phyloP scores from a whole-genome alignment of 805 yeast species.

The Candida namnaoensis region DNA sequence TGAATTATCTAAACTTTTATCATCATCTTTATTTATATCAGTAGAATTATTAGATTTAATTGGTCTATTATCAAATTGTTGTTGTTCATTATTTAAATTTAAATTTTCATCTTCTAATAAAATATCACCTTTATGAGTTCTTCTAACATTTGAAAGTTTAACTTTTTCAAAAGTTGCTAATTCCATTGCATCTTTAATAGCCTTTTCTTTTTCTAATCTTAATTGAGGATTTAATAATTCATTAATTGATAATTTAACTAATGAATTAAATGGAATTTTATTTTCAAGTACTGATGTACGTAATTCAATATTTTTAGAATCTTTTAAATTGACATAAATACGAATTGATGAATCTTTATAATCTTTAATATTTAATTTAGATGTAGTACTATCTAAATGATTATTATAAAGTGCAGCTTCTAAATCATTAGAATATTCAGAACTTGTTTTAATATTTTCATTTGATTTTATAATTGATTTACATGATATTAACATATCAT shows the following conservation, averaged over 20 bases:
- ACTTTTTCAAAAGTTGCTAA: conserved; percentile 58
- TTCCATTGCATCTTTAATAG: conserved; percentile 58
- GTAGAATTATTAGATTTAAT: conserved; percentile 1
- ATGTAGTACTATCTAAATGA: conserved; percentile 11
- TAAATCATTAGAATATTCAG: conserved; percentile 41
- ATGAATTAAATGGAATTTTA: conserved; percentile 42
- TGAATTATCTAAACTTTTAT: conserved; percentile 3
- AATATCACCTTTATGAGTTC: conserved; percentile 88
- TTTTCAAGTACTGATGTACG: conserved; percentile 47
- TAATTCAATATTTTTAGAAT: conserved; percentile 48
- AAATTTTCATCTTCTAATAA: conserved; percentile 47
- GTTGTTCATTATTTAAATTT: conserved; percentile 8
- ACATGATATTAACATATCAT: conserved; percentile 25
- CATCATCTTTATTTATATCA: conserved; percentile 2
- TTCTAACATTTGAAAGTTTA: conserved; percentile 55
- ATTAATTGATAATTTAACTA: conserved; percentile 60
- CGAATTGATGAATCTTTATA: conserved; percentile 64
- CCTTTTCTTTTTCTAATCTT: conserved; percentile 60
- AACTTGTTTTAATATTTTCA: conserved; percentile 19
- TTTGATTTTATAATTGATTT: no score
- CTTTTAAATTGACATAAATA: conserved; percentile 50
- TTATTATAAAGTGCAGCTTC: conserved; percentile 37
- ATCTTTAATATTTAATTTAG: conserved; percentile 14
- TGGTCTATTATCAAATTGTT: conserved; percentile 23
- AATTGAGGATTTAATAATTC: conserved; percentile 75